These are phyloP conservation scores for Lentinula detonsa DNA, from an alignment of 768 basidiomycete species.

Conservation along the genomic window DNA sequence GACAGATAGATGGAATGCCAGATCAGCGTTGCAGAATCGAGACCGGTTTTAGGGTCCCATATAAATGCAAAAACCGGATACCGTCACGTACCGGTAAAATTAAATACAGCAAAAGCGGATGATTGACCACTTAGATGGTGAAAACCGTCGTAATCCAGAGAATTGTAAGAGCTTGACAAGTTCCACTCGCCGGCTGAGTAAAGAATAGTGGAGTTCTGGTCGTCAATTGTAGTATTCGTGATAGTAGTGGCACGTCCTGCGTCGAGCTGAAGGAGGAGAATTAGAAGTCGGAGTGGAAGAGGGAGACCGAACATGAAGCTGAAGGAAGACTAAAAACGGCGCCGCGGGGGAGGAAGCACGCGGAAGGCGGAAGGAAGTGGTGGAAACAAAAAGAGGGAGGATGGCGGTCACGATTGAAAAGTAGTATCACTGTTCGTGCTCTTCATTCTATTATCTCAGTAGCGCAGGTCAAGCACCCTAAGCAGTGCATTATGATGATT, in stretches of 20 bases:
- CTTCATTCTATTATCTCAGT: background rate
- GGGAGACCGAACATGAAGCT: background rate
- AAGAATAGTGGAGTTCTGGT: background rate
- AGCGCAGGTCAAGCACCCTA: background rate
- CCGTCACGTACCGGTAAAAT: slow-evolving; percentile 3
- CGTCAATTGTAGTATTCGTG: slow-evolving; percentile 6
- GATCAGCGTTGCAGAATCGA: background rate
- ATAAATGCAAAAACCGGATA: background rate
- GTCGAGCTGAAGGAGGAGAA: background rate
- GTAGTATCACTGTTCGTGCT: background rate
- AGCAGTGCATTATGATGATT: background rate
- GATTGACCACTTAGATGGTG: slow-evolving; percentile 5
- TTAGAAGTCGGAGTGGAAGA: background rate
- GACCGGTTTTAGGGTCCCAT: background rate
- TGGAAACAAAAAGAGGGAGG: background rate
- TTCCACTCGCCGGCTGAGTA: slow-evolving; percentile 5
- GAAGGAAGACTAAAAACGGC: background rate
- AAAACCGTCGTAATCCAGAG: slow-evolving; percentile 1
- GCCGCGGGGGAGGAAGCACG: background rate
- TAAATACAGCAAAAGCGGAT: background rate
- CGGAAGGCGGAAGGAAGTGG: background rate
- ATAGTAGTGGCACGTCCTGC: background rate
- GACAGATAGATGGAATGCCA: background rate
- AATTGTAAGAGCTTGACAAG: background rate
- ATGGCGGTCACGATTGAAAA: background rate